Evolutionary conservation across 148 eudicot species (phyloP).

Genomic region (Camellia sinensis): DNA sequence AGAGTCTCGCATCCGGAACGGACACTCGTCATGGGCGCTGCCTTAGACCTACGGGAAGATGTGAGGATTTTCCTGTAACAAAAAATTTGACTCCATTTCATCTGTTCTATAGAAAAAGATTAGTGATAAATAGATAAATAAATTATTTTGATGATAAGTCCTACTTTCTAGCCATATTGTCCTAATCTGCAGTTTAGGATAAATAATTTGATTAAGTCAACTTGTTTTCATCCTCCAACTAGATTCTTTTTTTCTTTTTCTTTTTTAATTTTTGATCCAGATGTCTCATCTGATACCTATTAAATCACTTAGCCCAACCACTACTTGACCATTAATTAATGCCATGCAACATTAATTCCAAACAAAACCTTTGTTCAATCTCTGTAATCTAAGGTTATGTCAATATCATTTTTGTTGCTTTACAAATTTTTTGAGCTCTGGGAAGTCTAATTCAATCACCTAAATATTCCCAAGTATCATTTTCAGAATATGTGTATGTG

Average conservation of each 20-base stretch:
- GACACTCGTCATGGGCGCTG: too few species aligned
- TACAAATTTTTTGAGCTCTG: too few species aligned
- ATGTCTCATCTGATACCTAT: neutral
- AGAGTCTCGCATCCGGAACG: too few species aligned
- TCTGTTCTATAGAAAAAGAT: neutral
- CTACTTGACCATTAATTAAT: slow-evolving; percentile 13
- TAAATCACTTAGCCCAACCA: neutral
- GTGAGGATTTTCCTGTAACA: too few species aligned
- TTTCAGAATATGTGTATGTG: neutral
- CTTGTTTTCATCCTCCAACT: neutral
- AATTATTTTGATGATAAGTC: neutral
- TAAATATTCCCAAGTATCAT: neutral
- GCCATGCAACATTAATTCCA: slow-evolving; percentile 7
- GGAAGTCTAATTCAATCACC: too few species aligned
- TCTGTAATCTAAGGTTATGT: neutral
- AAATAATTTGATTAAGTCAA: neutral
- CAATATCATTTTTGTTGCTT: too few species aligned
- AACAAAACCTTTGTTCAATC: neutral
- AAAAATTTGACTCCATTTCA: neutral
- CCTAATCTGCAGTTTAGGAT: neutral
- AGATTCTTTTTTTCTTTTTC: neutral
- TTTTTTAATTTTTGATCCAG: neutral
- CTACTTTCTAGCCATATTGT: neutral
- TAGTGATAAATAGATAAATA: neutral
- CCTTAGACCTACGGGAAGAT: too few species aligned